Percentiles rank a stretch among this genome's conserved stretches.
Conservation (phyloP, 768 basidiomycete genomes). For the Termitomyces titanicus region DNA sequence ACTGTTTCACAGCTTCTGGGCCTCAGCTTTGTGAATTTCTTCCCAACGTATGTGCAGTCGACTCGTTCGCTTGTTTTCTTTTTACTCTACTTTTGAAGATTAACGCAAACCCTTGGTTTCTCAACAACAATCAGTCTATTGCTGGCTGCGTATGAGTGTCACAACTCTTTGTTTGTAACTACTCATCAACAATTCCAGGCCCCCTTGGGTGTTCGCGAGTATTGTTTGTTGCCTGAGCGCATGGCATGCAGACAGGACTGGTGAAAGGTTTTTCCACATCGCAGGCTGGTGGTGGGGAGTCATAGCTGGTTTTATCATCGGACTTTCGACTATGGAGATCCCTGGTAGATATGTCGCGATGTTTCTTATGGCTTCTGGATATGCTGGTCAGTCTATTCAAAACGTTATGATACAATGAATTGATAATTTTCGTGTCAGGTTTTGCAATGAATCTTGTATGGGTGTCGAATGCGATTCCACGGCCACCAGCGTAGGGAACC, state of each 20-base stretch:
- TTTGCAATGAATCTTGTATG: constrained; percentile 52
- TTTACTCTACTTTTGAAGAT: constrained; percentile 23
- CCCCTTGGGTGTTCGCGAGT: constrained; percentile 60
- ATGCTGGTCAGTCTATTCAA: constrained; percentile 27
- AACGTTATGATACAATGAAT: neutral
- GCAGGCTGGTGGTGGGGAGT: constrained; percentile 55
- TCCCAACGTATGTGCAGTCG: constrained; percentile 36
- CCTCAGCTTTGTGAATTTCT: constrained; percentile 60
- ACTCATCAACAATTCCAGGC: constrained; percentile 29
- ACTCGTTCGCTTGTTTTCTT: neutral
- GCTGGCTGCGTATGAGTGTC: constrained; percentile 47
- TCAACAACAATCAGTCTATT: constrained; percentile 16
- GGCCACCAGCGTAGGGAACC: constrained; percentile 49
- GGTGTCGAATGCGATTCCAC: constrained; percentile 57
- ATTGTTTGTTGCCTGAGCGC: constrained; percentile 48
- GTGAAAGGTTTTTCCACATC: constrained; percentile 65
- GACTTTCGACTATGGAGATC: constrained; percentile 47
- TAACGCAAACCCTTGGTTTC: constrained; percentile 53
- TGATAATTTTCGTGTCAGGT: constrained; percentile 19
- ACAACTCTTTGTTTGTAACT: neutral
- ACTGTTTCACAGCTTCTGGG: constrained; percentile 47
- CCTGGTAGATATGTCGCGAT: constrained; percentile 56
- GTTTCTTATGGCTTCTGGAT: constrained; percentile 62
- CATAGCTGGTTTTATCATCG: constrained; percentile 60
- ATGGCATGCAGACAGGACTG: constrained; percentile 56